phyloP scores from a whole-genome alignment of 331 rosid species.

The Quercus lobata region DNA sequence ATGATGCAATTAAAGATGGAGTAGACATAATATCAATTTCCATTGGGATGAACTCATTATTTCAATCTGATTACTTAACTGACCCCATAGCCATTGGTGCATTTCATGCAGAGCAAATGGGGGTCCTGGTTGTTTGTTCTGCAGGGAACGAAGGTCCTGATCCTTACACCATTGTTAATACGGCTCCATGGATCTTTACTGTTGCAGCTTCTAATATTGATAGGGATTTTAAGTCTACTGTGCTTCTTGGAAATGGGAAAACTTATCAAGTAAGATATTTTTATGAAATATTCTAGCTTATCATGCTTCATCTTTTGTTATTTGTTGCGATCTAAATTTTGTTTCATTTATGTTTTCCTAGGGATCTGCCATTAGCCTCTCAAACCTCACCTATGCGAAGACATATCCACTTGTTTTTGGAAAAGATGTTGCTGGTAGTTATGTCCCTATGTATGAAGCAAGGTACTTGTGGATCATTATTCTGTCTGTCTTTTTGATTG shows the following conservation, averaged over 20 bases:
- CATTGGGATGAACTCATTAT: conserved; percentile 62
- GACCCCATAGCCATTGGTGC: conserved; percentile 95
- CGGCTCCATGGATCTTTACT: conserved; percentile 95
- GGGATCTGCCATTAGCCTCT: conserved; percentile 79
- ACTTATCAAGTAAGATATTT: conserved; percentile 40
- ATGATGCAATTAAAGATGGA: conserved; percentile 84
- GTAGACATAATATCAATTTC: conserved; percentile 90
- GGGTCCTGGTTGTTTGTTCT: conserved; percentile 84
- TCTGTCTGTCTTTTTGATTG: not conserved
- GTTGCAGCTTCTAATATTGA: conserved; percentile 94
- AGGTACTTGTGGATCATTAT: conserved; percentile 42
- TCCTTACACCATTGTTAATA: conserved; percentile 61
- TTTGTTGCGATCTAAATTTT: not conserved
- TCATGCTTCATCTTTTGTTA: not conserved
- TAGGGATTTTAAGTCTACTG: conserved; percentile 61
- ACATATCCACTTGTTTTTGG: conserved; percentile 69
- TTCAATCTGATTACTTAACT: conserved; percentile 57
- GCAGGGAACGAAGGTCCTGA: conserved; percentile 94
- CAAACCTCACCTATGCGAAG: conserved; percentile 57
- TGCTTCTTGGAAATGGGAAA: conserved; percentile 74
- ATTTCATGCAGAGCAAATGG: conserved; percentile 79
- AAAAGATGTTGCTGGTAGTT: conserved; percentile 52
- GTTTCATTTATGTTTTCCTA: conserved; percentile 15
- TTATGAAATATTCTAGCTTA: not conserved
- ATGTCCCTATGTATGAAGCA: conserved; percentile 79